Conservation (phyloP, 306 rosid species). For the Cucurbita maxima region DNA sequence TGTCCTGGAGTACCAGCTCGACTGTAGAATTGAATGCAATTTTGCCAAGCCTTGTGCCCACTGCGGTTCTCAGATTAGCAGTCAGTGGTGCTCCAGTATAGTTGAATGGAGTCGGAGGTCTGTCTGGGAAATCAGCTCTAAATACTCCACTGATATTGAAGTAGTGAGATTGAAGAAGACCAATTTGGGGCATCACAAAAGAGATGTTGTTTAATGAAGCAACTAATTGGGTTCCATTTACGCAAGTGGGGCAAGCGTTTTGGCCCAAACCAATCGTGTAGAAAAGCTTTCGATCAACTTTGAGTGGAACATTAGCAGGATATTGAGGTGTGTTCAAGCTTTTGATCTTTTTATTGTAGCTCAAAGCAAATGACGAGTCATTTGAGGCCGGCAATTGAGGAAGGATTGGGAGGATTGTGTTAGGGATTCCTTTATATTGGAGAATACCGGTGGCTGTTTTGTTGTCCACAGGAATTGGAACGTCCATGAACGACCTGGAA, state of each 20-base stretch:
- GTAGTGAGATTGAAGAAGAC: constrained; percentile 77
- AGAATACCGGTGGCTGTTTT: constrained; percentile 69
- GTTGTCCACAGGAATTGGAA: constrained; percentile 48
- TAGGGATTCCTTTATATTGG: constrained; percentile 57
- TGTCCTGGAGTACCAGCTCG: constrained; percentile 59
- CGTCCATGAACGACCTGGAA: constrained; percentile 59
- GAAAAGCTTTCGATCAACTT: constrained; percentile 55
- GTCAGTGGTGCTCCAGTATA: constrained; percentile 57
- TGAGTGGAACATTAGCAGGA: constrained; percentile 71
- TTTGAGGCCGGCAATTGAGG: constrained; percentile 47
- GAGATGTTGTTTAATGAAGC: constrained; percentile 74
- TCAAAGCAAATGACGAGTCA: constrained; percentile 41
- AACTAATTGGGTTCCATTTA: constrained; percentile 60
- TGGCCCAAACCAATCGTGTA: constrained; percentile 57
- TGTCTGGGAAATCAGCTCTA: constrained; percentile 60
- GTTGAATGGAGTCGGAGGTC: constrained; percentile 45
- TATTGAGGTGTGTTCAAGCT: constrained; percentile 45
- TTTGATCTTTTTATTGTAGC: constrained; percentile 33
- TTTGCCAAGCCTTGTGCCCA: constrained; percentile 52
- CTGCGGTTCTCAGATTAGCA: constrained; percentile 36
- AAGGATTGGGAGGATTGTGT: constrained; percentile 50
- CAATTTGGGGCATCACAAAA: constrained; percentile 59
- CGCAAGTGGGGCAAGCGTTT: constrained; percentile 46
- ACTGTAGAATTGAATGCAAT: constrained; percentile 54
- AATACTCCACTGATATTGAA: constrained; percentile 51